Evolutionary conservation across 352 stramenopile genomes (phyloP).

Genomic region (Phytophthora pluvialis): DNA sequence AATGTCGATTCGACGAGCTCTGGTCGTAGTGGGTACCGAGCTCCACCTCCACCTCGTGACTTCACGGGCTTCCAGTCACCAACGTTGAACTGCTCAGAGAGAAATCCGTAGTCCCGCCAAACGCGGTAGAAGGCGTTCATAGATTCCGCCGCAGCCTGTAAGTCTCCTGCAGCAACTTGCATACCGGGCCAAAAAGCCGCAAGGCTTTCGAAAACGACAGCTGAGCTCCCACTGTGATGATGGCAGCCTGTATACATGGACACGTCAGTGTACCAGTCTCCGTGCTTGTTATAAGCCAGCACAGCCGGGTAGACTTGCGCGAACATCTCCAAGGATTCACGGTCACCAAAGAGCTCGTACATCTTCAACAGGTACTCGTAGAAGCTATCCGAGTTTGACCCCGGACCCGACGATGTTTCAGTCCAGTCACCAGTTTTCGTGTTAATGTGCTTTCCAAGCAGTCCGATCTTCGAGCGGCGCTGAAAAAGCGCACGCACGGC

Average conservation of each 20-base stretch:
- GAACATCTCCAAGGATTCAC: conserved; percentile 94
- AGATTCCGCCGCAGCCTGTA: conserved; percentile 79
- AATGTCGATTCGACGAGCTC: conserved; percentile 98
- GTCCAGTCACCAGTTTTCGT: conserved; percentile 88
- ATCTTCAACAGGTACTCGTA: conserved; percentile 99
- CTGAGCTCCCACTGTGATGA: conserved; percentile 36
- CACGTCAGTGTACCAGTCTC: conserved; percentile 88
- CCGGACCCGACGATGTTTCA: conserved; percentile 80
- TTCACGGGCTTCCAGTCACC: conserved; percentile 74
- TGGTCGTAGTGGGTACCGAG: conserved; percentile 94
- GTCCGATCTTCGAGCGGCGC: conserved; percentile 73
- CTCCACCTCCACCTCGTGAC: conserved; percentile 37
- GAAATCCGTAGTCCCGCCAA: conserved; percentile 94
- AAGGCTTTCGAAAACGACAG: conserved; percentile 87
- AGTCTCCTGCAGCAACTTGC: conserved; percentile 94
- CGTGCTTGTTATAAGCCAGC: conserved; percentile 73
- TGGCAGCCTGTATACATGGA: conserved; percentile 84
- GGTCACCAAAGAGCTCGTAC: conserved; percentile 95
- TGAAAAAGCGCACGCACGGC: conserved; percentile 84
- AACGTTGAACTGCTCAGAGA: conserved; percentile 97
- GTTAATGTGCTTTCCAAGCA: conserved; percentile 98
- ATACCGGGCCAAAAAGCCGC: conserved; percentile 97
- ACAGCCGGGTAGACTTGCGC: conserved; percentile 72
- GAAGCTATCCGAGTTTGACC: conserved; percentile 97
- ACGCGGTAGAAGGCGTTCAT: conserved; percentile 96